Base-by-base conservation (phyloP, 2,329 filamentous ascomycete genomes). In the Macroventuria anomochaeta region DNA sequence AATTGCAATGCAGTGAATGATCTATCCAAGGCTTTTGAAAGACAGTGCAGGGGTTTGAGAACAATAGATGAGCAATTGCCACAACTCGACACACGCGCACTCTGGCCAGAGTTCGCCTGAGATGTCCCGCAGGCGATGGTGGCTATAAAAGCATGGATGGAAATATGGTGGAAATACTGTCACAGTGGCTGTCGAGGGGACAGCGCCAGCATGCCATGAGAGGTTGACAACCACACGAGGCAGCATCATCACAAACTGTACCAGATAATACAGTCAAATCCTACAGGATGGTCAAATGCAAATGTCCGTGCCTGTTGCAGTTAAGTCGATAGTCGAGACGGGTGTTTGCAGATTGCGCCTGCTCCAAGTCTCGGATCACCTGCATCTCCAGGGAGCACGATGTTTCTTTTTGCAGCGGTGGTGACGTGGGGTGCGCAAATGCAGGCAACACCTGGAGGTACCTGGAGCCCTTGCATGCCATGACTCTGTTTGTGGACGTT, bases 321-420 rank as follows among this genome's bases (percentile, higher is more conserved):
- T 13, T 23, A 23, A 37, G 28, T 13, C 12, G 15, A 34, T 20
- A 49, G 17, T 17, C n/a, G 5, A 40, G 11, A 20, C 32, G 44
- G 39, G 39, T 44, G 8, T 25, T 13, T 36, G 51, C 51, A 49
- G 21, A 28, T 49, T 26, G 33, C 29, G 34, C 25, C 13, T 36
- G 32, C 28, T 36, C 34, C 44, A 40, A 23, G 44, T 44, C 34
- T 49, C 44, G 36, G 33, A 49, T 49, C 51, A 44, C 29, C 43
- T 49, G 51, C 51, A 49, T 44, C 15, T 21, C 21, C 29, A 33
- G 43, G 48, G 44, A 32, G 31, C 38, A 48, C 43, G 28, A 54
- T 54, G 51, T 39, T 49, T 54, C 40, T 38, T 44, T 49, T 17
- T 54, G 44, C 39, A 48, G 43, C 33, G 21, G 26, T 18, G 33